These are phyloP conservation scores for Alternaria incomplexa DNA, from an alignment of 2,329 filamentous ascomycete genomes.

Conservation along the genomic window DNA sequence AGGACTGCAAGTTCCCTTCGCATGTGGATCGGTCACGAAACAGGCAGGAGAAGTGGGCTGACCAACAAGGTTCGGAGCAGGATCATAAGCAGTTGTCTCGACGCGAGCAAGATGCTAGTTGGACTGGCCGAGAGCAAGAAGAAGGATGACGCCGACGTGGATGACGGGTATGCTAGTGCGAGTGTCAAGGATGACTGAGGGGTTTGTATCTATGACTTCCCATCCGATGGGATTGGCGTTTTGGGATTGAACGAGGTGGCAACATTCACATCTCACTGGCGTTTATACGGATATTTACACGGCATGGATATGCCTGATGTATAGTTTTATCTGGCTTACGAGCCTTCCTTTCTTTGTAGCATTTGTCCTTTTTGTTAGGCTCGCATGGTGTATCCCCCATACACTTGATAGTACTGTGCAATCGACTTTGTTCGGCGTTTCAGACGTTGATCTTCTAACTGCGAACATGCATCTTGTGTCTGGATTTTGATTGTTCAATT, in stretches of 20 bases:
- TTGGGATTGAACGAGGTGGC: not conserved
- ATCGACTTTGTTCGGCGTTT: not conserved
- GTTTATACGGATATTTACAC: not conserved
- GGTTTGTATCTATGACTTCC: not conserved
- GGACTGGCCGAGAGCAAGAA: conserved; percentile 31
- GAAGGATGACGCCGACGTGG: conserved; percentile 28
- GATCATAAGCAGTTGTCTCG: conserved; percentile 51
- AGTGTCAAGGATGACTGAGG: conserved; percentile 34
- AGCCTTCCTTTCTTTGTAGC: not conserved
- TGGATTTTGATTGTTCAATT: not conserved
- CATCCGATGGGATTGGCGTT: not conserved
- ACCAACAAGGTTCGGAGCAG: conserved; percentile 45
- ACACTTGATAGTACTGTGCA: not conserved
- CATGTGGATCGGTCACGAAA: conserved; percentile 55
- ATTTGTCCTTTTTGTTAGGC: not conserved
- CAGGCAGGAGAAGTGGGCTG: conserved; percentile 50
- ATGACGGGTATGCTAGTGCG: conserved; percentile 39
- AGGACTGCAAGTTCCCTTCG: conserved; percentile 52
- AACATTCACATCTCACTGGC: not conserved
- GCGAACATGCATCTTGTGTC: not conserved
- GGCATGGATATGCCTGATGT: not conserved
- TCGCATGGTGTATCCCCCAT: not conserved
- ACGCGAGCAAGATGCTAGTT: conserved; percentile 53
- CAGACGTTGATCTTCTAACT: not conserved
- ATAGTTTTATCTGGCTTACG: not conserved